phyloP scores from a whole-genome alignment of 73 alveolate species.

The Paramecium pentaurelia region DNA sequence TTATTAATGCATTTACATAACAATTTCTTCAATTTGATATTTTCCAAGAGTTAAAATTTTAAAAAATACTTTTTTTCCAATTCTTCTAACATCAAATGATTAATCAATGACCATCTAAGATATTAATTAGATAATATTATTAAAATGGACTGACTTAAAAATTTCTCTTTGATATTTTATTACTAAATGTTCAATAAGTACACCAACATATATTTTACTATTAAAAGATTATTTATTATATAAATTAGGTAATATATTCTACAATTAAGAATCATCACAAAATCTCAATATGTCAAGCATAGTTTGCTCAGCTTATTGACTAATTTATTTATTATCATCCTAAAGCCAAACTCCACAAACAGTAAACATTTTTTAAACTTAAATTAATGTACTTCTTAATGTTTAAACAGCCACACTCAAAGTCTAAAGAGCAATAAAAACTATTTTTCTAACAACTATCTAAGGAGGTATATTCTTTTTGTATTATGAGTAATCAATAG shows the following conservation, averaged over 20 bases:
- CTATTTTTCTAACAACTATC: neutral
- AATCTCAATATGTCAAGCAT: neutral
- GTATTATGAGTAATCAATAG: slow-evolving; percentile 16
- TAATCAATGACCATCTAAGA: neutral
- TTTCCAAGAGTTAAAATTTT: neutral
- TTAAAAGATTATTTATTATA: neutral
- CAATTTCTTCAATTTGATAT: neutral
- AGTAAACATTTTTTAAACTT: neutral
- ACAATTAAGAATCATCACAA: slow-evolving; percentile 14
- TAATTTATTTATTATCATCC: neutral
- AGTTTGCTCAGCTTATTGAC: neutral
- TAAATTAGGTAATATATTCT: neutral
- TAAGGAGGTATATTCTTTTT: neutral
- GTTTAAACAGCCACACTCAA: neutral
- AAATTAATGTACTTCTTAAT: neutral
- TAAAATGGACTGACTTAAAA: neutral
- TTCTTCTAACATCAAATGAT: neutral
- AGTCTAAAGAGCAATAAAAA: neutral
- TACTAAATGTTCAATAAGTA: slow-evolving; percentile 11
- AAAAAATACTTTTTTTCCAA: neutral
- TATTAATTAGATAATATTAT: neutral
- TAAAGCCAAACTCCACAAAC: slow-evolving; percentile 15
- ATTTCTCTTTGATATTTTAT: neutral
- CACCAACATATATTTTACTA: neutral
- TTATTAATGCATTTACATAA: neutral